These are phyloP conservation scores for Tremellales sp. DNA, from an alignment of 1,284 basidiomycete species.

Conservation along the genomic window DNA sequence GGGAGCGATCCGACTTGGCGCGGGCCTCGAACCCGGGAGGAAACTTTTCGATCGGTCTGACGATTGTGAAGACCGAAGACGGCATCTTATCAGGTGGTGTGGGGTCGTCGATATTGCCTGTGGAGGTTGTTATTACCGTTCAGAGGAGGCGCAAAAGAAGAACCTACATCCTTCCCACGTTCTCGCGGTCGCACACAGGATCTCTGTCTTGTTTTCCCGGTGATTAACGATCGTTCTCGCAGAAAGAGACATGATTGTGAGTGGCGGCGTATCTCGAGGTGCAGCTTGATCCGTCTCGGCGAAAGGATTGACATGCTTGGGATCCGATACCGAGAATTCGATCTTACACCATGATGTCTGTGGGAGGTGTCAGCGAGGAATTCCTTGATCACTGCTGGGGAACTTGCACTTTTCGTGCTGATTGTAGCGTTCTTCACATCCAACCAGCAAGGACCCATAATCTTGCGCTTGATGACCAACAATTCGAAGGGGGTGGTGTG, in stretches of 20 bases:
- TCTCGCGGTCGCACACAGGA: constrained; percentile 78
- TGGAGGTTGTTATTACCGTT: not conserved
- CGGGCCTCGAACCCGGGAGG: constrained; percentile 76
- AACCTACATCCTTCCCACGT: constrained; percentile 82
- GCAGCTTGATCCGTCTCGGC: constrained; percentile 66
- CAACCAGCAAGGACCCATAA: constrained; percentile 99
- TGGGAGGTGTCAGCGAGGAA: constrained; percentile 2
- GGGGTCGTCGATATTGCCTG: constrained; percentile 82
- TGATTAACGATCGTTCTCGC: constrained; percentile 92
- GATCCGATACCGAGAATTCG: constrained; percentile 78
- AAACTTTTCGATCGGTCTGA: constrained; percentile 86
- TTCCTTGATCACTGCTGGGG: not conserved
- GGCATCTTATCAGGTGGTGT: constrained; percentile 81
- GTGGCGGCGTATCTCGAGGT: constrained; percentile 77
- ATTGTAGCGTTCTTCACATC: constrained; percentile 70
- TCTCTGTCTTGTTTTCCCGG: constrained; percentile 85
- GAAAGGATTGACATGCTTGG: constrained; percentile 84
- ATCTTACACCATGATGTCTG: constrained; percentile 94
- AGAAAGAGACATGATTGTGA: constrained; percentile 87
- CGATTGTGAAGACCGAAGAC: constrained; percentile 79
- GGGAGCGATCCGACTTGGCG: constrained; percentile 62
- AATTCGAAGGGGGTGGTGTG: constrained; percentile 90
- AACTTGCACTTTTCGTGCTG: constrained; percentile 68
- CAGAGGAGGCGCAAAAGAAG: constrained; percentile 2
- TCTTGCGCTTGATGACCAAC: constrained; percentile 91